Percentiles rank a stretch among this genome's conserved stretches.
These are phyloP conservation scores for Aegle marmelos DNA, from an alignment of 345 rosid species.

Conservation along the genomic window DNA sequence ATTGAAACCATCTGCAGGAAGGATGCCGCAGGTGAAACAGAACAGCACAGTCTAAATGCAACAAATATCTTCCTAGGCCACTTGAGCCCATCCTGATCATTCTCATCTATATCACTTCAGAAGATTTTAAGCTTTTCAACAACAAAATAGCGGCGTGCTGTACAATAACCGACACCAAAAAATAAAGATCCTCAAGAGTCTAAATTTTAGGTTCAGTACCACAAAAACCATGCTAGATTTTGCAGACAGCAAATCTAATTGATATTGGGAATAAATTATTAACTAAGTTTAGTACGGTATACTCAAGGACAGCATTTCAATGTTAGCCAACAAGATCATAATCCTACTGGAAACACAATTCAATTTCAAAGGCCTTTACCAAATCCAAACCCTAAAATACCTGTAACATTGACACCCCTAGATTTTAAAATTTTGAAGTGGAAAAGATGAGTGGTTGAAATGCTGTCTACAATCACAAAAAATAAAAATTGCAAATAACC, in stretches of 20 bases:
- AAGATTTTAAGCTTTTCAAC: not conserved
- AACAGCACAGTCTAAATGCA: not conserved
- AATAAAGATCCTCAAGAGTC: not conserved
- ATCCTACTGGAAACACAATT: not conserved
- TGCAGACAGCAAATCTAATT: not conserved
- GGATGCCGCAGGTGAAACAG: not conserved
- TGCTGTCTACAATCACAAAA: not conserved
- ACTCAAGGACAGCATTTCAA: not conserved
- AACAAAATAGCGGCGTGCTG: not conserved
- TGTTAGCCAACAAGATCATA: not conserved
- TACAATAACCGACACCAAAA: not conserved
- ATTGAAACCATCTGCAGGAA: slow-evolving; percentile 1
- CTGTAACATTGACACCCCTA: not conserved
- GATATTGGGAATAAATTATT: not conserved
- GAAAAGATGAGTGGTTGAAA: not conserved
- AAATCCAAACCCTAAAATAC: not conserved
- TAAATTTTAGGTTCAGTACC: not conserved
- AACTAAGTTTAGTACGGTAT: not conserved
- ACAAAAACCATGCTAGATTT: not conserved
- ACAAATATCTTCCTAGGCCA: not conserved
- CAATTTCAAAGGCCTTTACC: not conserved
- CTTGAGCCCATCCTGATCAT: not conserved
- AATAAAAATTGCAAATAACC: not conserved
- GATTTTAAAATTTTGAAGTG: not conserved
- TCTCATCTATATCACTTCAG: not conserved